Percentiles rank a stretch among this genome's conserved stretches.
These are phyloP conservation scores for Globisporangium middletonii DNA, from an alignment of 352 stramenopile species.

Conservation along the genomic window DNA sequence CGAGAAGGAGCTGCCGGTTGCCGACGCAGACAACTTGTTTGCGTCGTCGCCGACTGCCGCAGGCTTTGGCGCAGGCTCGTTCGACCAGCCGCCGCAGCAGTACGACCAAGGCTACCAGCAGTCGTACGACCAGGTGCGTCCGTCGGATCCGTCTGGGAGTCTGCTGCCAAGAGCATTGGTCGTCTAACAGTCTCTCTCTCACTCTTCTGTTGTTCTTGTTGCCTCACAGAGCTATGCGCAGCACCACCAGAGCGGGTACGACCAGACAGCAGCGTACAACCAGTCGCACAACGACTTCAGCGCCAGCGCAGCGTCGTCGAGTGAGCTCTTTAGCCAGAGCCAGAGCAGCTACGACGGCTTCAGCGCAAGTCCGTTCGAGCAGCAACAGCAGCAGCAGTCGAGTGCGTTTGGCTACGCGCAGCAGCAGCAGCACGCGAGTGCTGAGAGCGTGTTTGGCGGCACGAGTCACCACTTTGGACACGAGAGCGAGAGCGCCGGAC, in stretches of 20 bases:
- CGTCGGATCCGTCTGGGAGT: background rate
- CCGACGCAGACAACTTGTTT: slow-evolving; percentile 58
- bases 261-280: slow-evolving; percentile 4
- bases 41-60: slow-evolving; percentile 26
- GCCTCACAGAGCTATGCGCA: slow-evolving; percentile 5
- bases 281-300: slow-evolving; percentile 10
- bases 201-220: background rate
- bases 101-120: slow-evolving; percentile 26
- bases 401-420: slow-evolving; percentile 2
- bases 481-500: background rate
- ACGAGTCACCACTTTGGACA: background rate
- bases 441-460: slow-evolving; percentile 1
- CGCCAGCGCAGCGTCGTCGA: slow-evolving; percentile 12
- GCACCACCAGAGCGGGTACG: slow-evolving; percentile 15
- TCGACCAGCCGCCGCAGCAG: slow-evolving; percentile 21
- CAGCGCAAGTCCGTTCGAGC: slow-evolving; percentile 6
- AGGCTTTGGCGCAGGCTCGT: slow-evolving; percentile 25
- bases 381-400: slow-evolving; percentile 6
- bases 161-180: background rate
- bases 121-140: slow-evolving; percentile 31
- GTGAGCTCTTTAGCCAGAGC: slow-evolving; percentile 22
- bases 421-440: background rate
- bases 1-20: slow-evolving; percentile 48
- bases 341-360: slow-evolving; percentile 10
- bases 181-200: background rate